Percentiles rank a stretch among this genome's conserved stretches.
These are phyloP conservation scores for Aspergillus oerlinghausenensis DNA, from an alignment of 2,329 filamentous ascomycete species.

Conservation along the genomic window DNA sequence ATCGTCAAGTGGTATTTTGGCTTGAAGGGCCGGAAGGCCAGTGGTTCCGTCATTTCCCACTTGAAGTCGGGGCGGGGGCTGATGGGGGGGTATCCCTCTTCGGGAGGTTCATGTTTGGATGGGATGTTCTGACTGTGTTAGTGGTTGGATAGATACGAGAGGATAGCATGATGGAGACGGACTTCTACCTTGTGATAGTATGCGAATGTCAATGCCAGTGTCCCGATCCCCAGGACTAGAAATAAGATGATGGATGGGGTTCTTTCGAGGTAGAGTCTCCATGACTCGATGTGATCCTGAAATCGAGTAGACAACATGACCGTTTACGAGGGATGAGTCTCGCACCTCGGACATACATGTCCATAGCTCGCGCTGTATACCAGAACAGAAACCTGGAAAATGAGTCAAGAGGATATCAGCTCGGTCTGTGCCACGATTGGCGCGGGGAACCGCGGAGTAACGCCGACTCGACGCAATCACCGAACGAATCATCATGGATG, in stretches of 20 bases:
- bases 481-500: background rate
- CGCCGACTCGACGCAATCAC: background rate
- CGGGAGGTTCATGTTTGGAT: background rate
- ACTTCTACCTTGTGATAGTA: conserved; percentile 6
- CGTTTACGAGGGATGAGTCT: background rate
- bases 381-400: too few species aligned
- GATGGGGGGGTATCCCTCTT: conserved; percentile 19
- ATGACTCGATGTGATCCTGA: background rate
- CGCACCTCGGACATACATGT: too few species aligned
- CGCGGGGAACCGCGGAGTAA: background rate
- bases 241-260: conserved; percentile 1
- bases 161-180: background rate
- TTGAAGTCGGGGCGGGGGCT: conserved; percentile 48
- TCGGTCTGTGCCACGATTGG: background rate
- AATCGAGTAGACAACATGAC: background rate
- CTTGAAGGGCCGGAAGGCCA: conserved; percentile 55
- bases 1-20: conserved; percentile 61
- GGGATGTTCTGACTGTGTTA: background rate
- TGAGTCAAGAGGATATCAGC: background rate
- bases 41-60: conserved; percentile 48
- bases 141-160: background rate
- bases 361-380: too few species aligned
- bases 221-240: conserved; percentile 4
- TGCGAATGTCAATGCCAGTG: conserved; percentile 3
- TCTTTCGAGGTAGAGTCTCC: conserved; percentile 1